phyloP scores from a whole-genome alignment of 106 monocot genomes.

The Dendrobium catenatum region DNA sequence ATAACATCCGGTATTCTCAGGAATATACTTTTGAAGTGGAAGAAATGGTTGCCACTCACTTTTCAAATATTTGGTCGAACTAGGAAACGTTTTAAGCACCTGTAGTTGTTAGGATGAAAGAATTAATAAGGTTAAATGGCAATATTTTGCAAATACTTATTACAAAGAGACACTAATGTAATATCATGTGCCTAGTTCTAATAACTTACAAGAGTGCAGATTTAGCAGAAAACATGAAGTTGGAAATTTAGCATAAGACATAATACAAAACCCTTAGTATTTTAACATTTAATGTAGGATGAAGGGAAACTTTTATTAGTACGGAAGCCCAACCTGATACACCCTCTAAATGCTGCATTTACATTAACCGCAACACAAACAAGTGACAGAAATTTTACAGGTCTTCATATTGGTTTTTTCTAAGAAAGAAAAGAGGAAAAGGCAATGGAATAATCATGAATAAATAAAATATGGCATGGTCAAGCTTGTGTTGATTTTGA shows the following conservation, averaged over 20 bases:
- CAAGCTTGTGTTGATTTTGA: background rate
- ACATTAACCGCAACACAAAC: background rate
- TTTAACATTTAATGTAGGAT: background rate
- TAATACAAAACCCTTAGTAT: background rate
- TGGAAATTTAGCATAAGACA: background rate
- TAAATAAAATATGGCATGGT: background rate
- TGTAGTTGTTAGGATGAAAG: constrained; percentile 11
- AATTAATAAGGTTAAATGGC: background rate
- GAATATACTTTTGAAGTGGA: background rate
- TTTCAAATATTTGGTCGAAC: constrained; percentile 57
- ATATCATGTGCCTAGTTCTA: background rate
- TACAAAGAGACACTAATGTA: background rate
- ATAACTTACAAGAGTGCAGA: background rate
- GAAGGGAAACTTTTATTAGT: background rate
- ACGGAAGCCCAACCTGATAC: background rate
- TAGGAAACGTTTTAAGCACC: constrained; percentile 60
- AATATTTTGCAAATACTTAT: background rate
- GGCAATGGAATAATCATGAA: background rate
- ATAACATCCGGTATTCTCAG: constrained; percentile 4
- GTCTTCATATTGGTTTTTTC: background rate
- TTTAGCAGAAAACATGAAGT: background rate
- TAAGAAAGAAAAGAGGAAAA: background rate
- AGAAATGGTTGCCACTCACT: constrained; percentile 36
- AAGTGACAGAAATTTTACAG: background rate
- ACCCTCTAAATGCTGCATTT: background rate